Conservation (phyloP, 352 stramenopile species). For the Globisporangium cederbergense region DNA sequence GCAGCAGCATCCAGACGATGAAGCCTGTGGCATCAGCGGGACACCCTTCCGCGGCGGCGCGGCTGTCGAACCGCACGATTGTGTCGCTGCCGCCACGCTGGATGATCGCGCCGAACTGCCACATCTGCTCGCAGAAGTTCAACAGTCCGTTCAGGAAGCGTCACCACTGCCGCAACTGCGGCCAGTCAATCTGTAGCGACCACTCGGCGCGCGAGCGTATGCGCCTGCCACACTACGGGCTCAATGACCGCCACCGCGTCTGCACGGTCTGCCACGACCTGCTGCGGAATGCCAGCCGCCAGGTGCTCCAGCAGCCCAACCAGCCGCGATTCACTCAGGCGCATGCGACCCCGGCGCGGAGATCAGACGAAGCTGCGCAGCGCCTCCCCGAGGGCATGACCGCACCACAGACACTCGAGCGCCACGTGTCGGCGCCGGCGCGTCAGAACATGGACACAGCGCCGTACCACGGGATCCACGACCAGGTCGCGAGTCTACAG, state of each 20-base stretch:
- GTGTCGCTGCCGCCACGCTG: conserved; percentile 78
- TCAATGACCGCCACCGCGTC: conserved; percentile 75
- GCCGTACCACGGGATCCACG: conserved; percentile 54
- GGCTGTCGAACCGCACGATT: conserved; percentile 29
- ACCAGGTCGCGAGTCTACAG: conserved; percentile 82
- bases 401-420: conserved; percentile 43
- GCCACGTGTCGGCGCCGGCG: conserved; percentile 71
- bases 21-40: conserved; percentile 11
- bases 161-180: conserved; percentile 87
- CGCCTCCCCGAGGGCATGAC: conserved; percentile 7
- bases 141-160: conserved; percentile 71
- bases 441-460: conserved; percentile 25
- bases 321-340: conserved; percentile 17
- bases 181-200: conserved; percentile 81
- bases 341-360: conserved; percentile 20
- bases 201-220: conserved; percentile 83
- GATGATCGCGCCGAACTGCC: conserved; percentile 80
- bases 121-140: conserved; percentile 85
- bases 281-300: conserved; percentile 52
- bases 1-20: not conserved
- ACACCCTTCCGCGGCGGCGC: conserved; percentile 32
- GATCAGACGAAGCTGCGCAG: conserved; percentile 50
- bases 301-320: conserved; percentile 25
- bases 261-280: conserved; percentile 80
- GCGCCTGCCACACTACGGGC: conserved; percentile 76